These are phyloP conservation scores for Trypethelium eluteriae DNA, from an alignment of 495 filamentous ascomycete species.

Conservation along the genomic window DNA sequence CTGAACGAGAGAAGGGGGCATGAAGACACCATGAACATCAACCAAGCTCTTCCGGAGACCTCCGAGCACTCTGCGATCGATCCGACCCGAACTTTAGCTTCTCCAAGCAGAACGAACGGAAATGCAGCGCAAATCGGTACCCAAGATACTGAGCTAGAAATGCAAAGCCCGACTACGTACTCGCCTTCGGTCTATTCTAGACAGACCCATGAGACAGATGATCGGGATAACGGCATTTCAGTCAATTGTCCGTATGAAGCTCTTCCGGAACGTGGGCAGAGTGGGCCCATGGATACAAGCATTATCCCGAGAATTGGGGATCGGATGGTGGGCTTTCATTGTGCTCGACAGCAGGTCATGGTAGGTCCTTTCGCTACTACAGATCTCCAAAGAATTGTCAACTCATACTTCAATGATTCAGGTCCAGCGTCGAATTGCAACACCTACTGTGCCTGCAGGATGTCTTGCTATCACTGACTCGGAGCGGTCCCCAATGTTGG, in stretches of 20 bases:
- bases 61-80: neutral
- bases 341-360: neutral
- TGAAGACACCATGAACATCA: neutral
- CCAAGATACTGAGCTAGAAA: neutral
- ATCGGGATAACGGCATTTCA: slow-evolving; percentile 7
- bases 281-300: neutral
- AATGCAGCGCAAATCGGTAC: neutral
- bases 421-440: neutral
- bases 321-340: neutral
- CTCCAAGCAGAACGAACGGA: neutral
- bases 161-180: neutral
- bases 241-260: slow-evolving; percentile 3
- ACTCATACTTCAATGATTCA: neutral
- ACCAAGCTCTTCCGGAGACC: neutral
- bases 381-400: neutral
- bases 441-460: neutral
- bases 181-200: neutral
- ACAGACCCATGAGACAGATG: neutral
- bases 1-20: neutral
- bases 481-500: too few species aligned
- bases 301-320: neutral
- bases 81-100: neutral
- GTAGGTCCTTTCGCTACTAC: neutral
- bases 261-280: neutral
- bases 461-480: too few species aligned